Conservation (phyloP, 352 stramenopile genomes). For the Plasmopara viticola region DNA sequence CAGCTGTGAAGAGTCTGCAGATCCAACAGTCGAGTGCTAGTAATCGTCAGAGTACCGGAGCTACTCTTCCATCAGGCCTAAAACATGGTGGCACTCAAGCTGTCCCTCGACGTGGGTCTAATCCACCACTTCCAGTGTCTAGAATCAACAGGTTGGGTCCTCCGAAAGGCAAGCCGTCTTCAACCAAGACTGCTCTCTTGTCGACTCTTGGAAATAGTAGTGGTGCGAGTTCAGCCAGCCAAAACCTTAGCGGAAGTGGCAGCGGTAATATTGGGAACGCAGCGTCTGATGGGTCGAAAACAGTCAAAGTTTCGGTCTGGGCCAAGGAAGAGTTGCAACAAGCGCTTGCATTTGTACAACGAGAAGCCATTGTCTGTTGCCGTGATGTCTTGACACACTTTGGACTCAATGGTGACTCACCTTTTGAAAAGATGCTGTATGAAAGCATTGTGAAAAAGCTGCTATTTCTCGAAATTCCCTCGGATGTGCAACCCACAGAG, state of each 20-base stretch:
- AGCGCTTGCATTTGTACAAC: constrained; percentile 66
- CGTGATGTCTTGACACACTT: constrained; percentile 69
- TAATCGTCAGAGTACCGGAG: constrained; percentile 28
- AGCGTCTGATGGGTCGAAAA: constrained; percentile 31
- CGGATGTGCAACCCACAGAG: constrained; percentile 78
- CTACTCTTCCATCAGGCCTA: constrained; percentile 26
- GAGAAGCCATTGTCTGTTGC: constrained; percentile 63
- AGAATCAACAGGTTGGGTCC: constrained; percentile 22
- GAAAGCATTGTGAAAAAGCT: constrained; percentile 76
- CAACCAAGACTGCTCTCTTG: constrained; percentile 19
- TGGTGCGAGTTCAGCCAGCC: constrained; percentile 3
- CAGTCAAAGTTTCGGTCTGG: constrained; percentile 59
- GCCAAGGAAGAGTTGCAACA: constrained; percentile 82
- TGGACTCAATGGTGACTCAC: constrained; percentile 47
- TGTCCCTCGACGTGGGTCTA: constrained; percentile 43
- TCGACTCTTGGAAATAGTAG: constrained; percentile 7
- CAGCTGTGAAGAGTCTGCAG: constrained; percentile 81
- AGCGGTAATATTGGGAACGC: constrained; percentile 7
- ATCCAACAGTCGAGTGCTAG: constrained; percentile 63
- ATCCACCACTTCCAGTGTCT: constrained; percentile 23
- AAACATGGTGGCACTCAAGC: constrained; percentile 46
- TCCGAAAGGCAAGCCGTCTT: constrained; percentile 32
- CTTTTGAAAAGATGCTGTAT: constrained; percentile 77
- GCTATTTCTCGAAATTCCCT: constrained; percentile 74
- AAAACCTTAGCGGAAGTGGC: constrained; percentile 9